Evolutionary conservation across 768 basidiomycete species (phyloP).

Genomic region (Pleurotus pulmonarius): DNA sequence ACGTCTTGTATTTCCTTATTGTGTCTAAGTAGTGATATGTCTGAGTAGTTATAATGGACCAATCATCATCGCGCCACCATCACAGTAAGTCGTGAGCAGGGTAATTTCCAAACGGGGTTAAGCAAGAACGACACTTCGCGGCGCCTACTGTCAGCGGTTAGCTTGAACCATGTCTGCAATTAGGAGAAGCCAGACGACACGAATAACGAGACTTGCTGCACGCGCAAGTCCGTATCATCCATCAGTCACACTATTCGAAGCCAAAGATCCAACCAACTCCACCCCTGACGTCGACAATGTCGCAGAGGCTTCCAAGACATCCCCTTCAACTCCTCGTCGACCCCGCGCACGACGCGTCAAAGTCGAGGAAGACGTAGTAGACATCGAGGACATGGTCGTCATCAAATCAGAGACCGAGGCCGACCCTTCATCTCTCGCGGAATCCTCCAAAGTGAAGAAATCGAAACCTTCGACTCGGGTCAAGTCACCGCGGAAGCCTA

Average conservation of each 20-base stretch:
- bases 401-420: background rate
- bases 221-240: slow-evolving; percentile 41
- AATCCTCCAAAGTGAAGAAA: slow-evolving; percentile 12
- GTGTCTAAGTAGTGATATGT: no score
- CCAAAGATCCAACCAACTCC: slow-evolving; percentile 13
- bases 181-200: slow-evolving; percentile 20
- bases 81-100: no score
- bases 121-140: no score
- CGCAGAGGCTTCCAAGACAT: slow-evolving; percentile 5
- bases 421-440: background rate
- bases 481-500: slow-evolving; percentile 48
- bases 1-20: no score
- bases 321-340: slow-evolving; percentile 12
- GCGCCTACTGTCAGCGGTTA: no score
- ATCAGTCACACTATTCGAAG: slow-evolving; percentile 38
- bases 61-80: no score
- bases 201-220: slow-evolving; percentile 29
- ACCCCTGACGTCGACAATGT: slow-evolving; percentile 1
- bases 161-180: slow-evolving; percentile 26
- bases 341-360: slow-evolving; percentile 28
- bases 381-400: slow-evolving; percentile 9
- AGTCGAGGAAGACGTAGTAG: background rate
- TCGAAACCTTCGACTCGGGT: slow-evolving; percentile 17
- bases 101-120: no score
- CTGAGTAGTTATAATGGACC: no score